Conservation (phyloP, 2,329 filamentous ascomycete genomes). For the Teratosphaeriaceae sp. region DNA sequence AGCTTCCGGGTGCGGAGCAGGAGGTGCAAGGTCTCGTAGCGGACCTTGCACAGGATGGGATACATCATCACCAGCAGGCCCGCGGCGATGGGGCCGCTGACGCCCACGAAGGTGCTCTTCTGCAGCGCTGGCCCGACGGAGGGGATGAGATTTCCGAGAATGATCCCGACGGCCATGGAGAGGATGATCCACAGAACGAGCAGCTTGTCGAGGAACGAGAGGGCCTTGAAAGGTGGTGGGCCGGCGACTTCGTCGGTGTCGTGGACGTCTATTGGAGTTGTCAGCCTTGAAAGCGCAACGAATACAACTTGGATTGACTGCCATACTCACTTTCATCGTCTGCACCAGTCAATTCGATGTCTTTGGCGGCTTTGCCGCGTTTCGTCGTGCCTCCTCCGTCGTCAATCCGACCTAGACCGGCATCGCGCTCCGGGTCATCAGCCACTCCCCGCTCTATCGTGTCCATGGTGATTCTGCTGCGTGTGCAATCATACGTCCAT, state of each 20-base stretch:
- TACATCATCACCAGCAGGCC: constrained; percentile 92
- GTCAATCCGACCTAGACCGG: constrained; percentile 8
- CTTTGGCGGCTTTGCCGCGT: background rate
- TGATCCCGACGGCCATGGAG: constrained; percentile 68
- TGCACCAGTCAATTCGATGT: background rate
- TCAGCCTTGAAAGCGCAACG: background rate
- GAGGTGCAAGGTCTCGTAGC: constrained; percentile 66
- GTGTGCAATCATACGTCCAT: too few species aligned
- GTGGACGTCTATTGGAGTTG: background rate
- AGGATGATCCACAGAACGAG: constrained; percentile 62
- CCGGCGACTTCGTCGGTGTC: background rate
- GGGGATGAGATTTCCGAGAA: constrained; percentile 69
- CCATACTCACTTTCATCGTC: background rate
- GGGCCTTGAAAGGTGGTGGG: constrained; percentile 30
- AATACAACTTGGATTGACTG: background rate
- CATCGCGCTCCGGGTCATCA: constrained; percentile 10
- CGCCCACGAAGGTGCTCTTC: constrained; percentile 64
- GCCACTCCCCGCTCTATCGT: constrained; percentile 15
- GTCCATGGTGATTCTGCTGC: too few species aligned
- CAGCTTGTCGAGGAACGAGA: constrained; percentile 40
- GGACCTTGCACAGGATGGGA: constrained; percentile 81
- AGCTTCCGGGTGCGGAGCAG: constrained; percentile 55
- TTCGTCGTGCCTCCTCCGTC: background rate
- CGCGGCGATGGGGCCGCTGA: constrained; percentile 64
- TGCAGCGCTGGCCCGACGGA: constrained; percentile 56